Base-by-base conservation (phyloP, 805 yeast species). In the Nakazawaea anatomiae region DNA sequence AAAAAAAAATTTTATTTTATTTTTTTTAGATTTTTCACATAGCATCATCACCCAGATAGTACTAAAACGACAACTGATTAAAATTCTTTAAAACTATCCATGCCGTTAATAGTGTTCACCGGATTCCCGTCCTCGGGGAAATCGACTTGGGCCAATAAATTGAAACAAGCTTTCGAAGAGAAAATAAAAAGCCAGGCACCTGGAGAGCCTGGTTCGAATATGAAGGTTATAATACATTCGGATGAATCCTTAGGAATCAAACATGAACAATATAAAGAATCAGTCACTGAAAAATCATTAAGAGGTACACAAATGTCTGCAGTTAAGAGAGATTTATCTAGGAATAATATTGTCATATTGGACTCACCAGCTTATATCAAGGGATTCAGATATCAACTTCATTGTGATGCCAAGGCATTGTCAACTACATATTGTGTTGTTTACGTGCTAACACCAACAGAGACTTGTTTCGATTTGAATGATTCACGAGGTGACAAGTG, bases 301-400 rank as follows among this genome's bases (percentile, higher is more conserved):
- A 75, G 98, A 47, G 95, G 96, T 0, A 76, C 79, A 30, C 96
- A 91, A 59, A 83, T 91, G 70, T 80, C 96, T 0, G 96, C 96
- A 0, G 94, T 92, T 14, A 89, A 89, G 60, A 75, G 97, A 56
- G 89, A 86, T 55, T 66, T 94, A 3, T 74, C 87, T 1, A 75
- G 83, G 39, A 71, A 76, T 32, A 83, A 79, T 25, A 75, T 94
- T 31, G 97, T 94, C 1, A 82, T 94, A 14, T 73, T 94, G 48
- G 99, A 94, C 64, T 80, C 94, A 1, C 72, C 90, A 59, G 83
- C 88, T 40, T 94, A 94, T 64, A 94, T 94, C 60, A 94, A 94
- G 63, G 99, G 99, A 0, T 90, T 91, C 65, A 73, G 99, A 54
- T 94, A 94, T 67, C 99, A 94, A 67, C 72, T 94, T 48, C 90